Base-by-base conservation (phyloP, 768 basidiomycete species). In the Lactarius sanguifluus region DNA sequence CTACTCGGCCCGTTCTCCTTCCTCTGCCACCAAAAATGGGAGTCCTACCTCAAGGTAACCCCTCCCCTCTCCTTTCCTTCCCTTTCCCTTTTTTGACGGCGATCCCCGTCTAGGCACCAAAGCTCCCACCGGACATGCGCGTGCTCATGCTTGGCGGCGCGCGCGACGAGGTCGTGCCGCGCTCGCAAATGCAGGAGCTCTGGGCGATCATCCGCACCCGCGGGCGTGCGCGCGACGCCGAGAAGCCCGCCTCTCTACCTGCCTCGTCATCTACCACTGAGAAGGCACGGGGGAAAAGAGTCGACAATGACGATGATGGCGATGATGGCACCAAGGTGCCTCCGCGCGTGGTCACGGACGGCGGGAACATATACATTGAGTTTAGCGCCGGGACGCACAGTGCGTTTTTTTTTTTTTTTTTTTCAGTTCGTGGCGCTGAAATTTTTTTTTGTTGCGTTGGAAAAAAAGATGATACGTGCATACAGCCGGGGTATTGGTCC, bases 11-110 rank as follows among this genome's bases (percentile, higher is more conserved):
- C 88, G 3, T 81, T 94, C 72, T 79, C 92, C 23, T 90, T 90
- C 76, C 83, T 95, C 15, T 90, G 92, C 70, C 88, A 94, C 72
- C 87, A 96, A 75, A 90, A 89, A 74, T 96, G 94, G 94, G 86
- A 93, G 72, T 92, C 91, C 1, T 83, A 83, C 0, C 81, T 83
- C 4, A 86, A 88, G 73, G 81, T 70, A 50, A 16, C 1, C 10
- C 5, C 50, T 20, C 92, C 65, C 64, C 2, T 73, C 30, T 30
- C 3, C 28, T 28, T 28, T 28, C 1, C 16, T 67, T 23, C 55
- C 55, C 13, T 76, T 36, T 36, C 36, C 36, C 78, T 0, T 74
- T 74, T 7, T 72, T 81, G 23, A 76, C 80, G 70, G 74, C 81
- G 8, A 73, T 73, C 57, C 50, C 57, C 50, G 56, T 40, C 28